A percentile compares a stretch with the other conserved stretches of the same genome.
Evolutionary conservation across 352 stramenopile genomes (phyloP).

Genomic region (Thraustotheca clavata): DNA sequence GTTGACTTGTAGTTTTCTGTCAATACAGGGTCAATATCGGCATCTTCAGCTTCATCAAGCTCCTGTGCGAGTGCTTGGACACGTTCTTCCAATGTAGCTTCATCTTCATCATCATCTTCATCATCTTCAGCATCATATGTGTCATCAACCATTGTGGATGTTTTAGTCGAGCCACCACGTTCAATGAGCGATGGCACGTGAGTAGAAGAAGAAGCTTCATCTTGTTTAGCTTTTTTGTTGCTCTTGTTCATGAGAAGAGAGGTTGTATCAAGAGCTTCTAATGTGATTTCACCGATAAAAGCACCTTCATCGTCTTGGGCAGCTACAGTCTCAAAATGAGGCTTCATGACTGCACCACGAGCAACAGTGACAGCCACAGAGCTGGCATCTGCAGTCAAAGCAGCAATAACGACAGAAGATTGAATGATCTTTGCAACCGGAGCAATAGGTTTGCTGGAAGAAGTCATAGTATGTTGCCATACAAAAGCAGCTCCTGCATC

Average conservation of each 20-base stretch:
- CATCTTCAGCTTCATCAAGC: slow-evolving; percentile 50
- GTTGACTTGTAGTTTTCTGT: slow-evolving; percentile 30
- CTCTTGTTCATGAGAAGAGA: slow-evolving; percentile 40
- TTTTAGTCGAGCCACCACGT: slow-evolving; percentile 45
- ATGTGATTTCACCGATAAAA: not conserved
- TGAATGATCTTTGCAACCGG: slow-evolving; percentile 35
- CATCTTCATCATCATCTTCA: slow-evolving; percentile 31
- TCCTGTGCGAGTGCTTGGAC: slow-evolving; percentile 67
- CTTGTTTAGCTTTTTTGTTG: slow-evolving; percentile 32
- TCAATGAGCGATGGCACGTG: slow-evolving; percentile 68
- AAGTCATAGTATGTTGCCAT: slow-evolving; percentile 39
- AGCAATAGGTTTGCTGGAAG: slow-evolving; percentile 51
- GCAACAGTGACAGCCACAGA: slow-evolving; percentile 38
- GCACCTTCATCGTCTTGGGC: slow-evolving; percentile 37
- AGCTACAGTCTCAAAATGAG: slow-evolving; percentile 63
- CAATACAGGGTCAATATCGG: slow-evolving; percentile 24
- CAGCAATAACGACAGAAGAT: slow-evolving; percentile 33
- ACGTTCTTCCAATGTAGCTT: slow-evolving; percentile 63
- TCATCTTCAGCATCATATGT: slow-evolving; percentile 51
- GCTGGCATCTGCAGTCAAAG: slow-evolving; percentile 22
- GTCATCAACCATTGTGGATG: slow-evolving; percentile 51
- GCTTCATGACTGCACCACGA: slow-evolving; percentile 62
- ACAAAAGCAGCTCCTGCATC: slow-evolving; percentile 56
- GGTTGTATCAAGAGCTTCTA: slow-evolving; percentile 7
- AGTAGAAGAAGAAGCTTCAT: slow-evolving; percentile 26